A percentile compares a stretch with the other conserved stretches of the same genome.
Evolutionary conservation across 495 filamentous ascomycete genomes (phyloP).

Genomic region (Podospora conica): DNA sequence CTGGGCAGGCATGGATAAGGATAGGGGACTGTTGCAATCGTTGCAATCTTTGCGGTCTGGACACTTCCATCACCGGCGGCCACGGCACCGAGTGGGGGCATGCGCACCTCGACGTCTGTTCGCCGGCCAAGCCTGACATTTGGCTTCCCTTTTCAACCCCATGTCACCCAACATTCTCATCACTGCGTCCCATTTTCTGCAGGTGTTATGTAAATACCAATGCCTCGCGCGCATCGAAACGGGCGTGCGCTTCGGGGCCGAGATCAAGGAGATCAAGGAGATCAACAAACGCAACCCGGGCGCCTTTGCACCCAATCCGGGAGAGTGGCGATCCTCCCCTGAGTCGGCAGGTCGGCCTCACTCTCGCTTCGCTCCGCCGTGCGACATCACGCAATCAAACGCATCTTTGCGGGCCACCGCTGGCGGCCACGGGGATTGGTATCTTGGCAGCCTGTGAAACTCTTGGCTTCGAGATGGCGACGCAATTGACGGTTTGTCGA

Average conservation of each 20-base stretch:
- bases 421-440: neutral
- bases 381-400: slow-evolving; percentile 6
- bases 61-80: neutral
- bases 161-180: neutral
- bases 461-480: slow-evolving; percentile 6
- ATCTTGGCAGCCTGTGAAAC: slow-evolving; percentile 1
- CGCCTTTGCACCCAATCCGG: neutral
- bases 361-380: neutral
- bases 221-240: neutral
- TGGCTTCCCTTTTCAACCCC: neutral
- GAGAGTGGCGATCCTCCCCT: neutral
- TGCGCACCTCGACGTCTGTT: neutral
- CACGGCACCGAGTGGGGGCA: neutral
- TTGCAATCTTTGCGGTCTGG: slow-evolving; percentile 4
- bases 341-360: neutral
- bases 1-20: slow-evolving; percentile 3
- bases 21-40: no score
- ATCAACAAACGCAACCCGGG: neutral
- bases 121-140: neutral
- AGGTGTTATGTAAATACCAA: neutral
- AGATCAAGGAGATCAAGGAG: no score
- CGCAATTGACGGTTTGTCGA: neutral
- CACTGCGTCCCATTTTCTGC: neutral
- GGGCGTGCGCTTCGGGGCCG: neutral
- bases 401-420: neutral